These are phyloP conservation scores for Allium sativum DNA, from an alignment of 106 monocot genomes.

Conservation along the genomic window DNA sequence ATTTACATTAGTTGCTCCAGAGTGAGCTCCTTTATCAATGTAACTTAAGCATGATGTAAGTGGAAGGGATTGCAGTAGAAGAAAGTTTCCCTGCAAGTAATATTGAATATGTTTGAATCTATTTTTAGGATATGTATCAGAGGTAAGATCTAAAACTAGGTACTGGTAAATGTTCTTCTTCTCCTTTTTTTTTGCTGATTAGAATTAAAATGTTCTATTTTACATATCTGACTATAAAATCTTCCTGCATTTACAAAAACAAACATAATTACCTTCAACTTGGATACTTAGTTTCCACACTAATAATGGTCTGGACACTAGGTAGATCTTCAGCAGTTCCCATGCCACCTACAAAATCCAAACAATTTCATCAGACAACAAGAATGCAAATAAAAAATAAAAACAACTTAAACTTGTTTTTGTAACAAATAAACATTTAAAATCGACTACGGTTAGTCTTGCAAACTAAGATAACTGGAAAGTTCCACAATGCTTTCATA, in stretches of 20 bases:
- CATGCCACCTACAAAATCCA: constrained; percentile 23
- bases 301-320: neutral
- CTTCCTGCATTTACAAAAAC: neutral
- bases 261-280: neutral
- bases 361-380: neutral
- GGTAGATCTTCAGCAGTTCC: neutral
- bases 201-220: no score
- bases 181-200: no score
- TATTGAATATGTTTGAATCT: no score
- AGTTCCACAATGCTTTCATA: constrained; percentile 26
- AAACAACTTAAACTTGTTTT: neutral
- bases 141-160: no score
- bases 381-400: neutral
- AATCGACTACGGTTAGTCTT: neutral
- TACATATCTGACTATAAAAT: no score
- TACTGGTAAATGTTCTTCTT: no score
- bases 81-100: no score
- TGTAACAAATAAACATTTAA: neutral
- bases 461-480: constrained; percentile 44
- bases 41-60: no score
- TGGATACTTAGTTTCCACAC: neutral
- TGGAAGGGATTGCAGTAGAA: no score
- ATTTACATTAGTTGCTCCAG: no score
- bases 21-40: no score
- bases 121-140: no score